These are phyloP conservation scores for Lipomyces kockii DNA, from an alignment of 805 yeast species.

Conservation along the genomic window DNA sequence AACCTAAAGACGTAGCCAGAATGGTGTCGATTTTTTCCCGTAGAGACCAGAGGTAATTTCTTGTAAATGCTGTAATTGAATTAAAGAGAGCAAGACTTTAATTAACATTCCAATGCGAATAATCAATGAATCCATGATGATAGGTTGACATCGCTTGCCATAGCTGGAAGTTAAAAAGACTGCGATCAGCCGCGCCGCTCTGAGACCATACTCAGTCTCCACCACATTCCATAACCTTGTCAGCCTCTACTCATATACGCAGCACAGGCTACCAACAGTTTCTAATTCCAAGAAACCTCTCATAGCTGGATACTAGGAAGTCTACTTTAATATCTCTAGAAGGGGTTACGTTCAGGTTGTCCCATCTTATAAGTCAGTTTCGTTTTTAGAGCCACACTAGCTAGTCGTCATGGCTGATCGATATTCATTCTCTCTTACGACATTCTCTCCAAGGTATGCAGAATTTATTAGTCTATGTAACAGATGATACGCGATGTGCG, in stretches of 20 bases:
- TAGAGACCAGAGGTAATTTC: neutral
- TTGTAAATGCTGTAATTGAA: neutral
- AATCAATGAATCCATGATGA: neutral
- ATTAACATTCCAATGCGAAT: neutral
- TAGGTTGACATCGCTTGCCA: neutral
- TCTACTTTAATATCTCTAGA: neutral
- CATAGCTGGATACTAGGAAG: neutral
- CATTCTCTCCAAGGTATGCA: slow-evolving; percentile 91
- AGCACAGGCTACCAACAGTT: neutral
- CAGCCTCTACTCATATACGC: neutral
- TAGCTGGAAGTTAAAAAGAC: too few relatives aligned
- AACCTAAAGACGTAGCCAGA: neutral
- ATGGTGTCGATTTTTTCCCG: neutral
- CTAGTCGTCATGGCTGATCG: slow-evolving; percentile 86
- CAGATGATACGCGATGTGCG: neutral
- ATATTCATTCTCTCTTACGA: slow-evolving; percentile 95
- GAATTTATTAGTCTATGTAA: slow-evolving; percentile 19
- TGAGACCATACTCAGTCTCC: too few relatives aligned
- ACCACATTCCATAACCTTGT: neutral
- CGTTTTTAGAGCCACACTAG: neutral
- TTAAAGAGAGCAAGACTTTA: neutral
- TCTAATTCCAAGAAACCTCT: neutral
- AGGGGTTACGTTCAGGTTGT: neutral
- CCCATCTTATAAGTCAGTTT: neutral
- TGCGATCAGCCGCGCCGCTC: neutral